Base-by-base conservation (phyloP, 2,329 filamentous ascomycete genomes). In the Aspergillus uvarum region DNA sequence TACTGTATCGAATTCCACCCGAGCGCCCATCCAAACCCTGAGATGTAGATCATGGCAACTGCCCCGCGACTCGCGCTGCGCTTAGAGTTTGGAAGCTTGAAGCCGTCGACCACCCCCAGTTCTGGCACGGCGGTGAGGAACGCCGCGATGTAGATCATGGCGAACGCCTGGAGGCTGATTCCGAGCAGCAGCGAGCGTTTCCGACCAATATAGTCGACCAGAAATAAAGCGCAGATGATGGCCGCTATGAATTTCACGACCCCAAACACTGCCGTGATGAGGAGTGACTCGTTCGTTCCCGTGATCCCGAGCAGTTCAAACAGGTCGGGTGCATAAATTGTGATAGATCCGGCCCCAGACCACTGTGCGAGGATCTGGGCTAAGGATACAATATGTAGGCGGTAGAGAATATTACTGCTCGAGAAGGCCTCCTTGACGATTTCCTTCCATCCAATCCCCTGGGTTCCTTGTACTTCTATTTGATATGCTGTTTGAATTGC, bases 1-100 rank as follows among this genome's bases (percentile, higher is more conserved):
- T 92, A 93, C 75, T 92, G 89, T 81, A 91, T 89, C 0, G 82
- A 85, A 77, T 91, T 91, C 88, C 87, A 92, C 35, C 85, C 87
- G 2, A 89, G 77, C 2, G 88, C 87, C 87, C 88, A 90, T 1
- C 88, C 88, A 59, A 85, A 81, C 2, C 87, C 88, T 0, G 83
- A 87, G 21, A 91, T 55, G 72, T 89, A 91, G 65, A 91, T 90
- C 85, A 90, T 89, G 51, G 86, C 87, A 60, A 91, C 85, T 14
- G 89, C 90, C 3, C 72, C 72, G 24, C 82, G 85, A 56, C 87
- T 88, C 3, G 87, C 84, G 1, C 78, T 80, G 64, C 81, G 79
- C 67, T 89, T 79, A 19, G 70, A 67, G 0, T 69, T 58, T 0
- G 83, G 80, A 1, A 89, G 77, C 0, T 74, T 69, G 56, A 81